These are phyloP conservation scores for Chrysopogon serrulatus DNA, from an alignment of 176 grass and related monocot species.

Conservation along the genomic window DNA sequence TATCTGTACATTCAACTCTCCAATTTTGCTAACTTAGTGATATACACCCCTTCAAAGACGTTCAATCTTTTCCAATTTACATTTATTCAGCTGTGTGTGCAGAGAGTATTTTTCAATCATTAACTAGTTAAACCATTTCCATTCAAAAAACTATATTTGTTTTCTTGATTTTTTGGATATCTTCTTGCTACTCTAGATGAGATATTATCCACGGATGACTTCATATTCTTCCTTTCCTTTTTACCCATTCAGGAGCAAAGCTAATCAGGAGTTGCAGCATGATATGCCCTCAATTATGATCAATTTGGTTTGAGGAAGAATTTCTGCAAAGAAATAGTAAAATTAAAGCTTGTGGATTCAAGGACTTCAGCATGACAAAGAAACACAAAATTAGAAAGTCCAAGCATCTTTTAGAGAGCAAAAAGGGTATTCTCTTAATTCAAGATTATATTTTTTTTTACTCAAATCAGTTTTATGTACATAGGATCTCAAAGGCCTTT, in stretches of 20 bases:
- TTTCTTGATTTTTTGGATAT: background rate
- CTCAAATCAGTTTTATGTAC: background rate
- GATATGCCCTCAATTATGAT: background rate
- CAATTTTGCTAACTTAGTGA: background rate
- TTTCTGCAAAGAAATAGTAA: background rate
- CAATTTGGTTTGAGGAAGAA: slow-evolving; percentile 13
- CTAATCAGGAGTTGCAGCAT: background rate
- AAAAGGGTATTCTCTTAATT: slow-evolving; percentile 53
- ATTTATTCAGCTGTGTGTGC: background rate
- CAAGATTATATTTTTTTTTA: background rate
- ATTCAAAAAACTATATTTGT: background rate
- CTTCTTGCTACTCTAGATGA: background rate
- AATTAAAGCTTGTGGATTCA: background rate
- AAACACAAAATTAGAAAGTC: slow-evolving; percentile 59
- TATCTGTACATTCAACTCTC: background rate
- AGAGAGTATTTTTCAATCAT: background rate
- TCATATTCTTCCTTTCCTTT: background rate
- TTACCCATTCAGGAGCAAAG: background rate
- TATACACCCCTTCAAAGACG: background rate
- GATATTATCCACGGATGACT: background rate
- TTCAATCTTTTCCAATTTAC: slow-evolving; percentile 5
- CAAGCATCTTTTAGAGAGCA: slow-evolving; percentile 60
- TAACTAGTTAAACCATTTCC: background rate
- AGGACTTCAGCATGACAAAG: slow-evolving; percentile 47
- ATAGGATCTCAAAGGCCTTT: background rate